These are phyloP conservation scores for Tuber brumale DNA, from an alignment of 495 filamentous ascomycete species.

Conservation along the genomic window DNA sequence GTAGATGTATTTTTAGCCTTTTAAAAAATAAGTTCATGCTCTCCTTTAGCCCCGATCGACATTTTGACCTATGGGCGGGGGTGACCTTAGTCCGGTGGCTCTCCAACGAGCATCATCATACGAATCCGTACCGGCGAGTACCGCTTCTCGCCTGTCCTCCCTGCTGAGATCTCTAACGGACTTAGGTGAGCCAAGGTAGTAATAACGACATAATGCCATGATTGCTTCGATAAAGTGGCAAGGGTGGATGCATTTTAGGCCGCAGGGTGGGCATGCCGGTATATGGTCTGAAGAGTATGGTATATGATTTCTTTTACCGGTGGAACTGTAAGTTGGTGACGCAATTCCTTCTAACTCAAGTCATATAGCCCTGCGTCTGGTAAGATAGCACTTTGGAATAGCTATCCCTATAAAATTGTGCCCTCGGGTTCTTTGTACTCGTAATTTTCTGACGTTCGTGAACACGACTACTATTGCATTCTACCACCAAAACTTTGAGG, in stretches of 20 bases:
- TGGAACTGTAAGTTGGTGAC: neutral
- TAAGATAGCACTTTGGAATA: too few relatives aligned
- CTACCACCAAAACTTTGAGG: too few relatives aligned
- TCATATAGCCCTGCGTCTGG: neutral
- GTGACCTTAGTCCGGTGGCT: neutral
- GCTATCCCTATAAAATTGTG: too few relatives aligned
- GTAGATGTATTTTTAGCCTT: neutral
- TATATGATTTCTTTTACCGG: neutral
- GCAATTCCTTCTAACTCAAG: neutral
- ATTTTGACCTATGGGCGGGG: neutral
- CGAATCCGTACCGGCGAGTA: neutral
- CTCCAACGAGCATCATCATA: neutral
- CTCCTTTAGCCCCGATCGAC: neutral
- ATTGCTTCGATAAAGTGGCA: neutral
- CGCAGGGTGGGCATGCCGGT: neutral
- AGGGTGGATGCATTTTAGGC: neutral
- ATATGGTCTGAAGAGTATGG: neutral
- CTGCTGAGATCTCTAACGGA: neutral
- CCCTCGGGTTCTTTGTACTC: too few relatives aligned
- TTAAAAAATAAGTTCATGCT: neutral
- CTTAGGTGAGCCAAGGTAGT: neutral
- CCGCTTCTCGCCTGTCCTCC: neutral
- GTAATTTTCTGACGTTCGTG: too few relatives aligned
- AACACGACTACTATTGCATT: too few relatives aligned
- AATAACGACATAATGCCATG: neutral